Evolutionary conservation across 1,139 yeast species (phyloP), one percentile per base, ranked within the genome.

Genomic region (Magnusiomyces ingens): DNA sequence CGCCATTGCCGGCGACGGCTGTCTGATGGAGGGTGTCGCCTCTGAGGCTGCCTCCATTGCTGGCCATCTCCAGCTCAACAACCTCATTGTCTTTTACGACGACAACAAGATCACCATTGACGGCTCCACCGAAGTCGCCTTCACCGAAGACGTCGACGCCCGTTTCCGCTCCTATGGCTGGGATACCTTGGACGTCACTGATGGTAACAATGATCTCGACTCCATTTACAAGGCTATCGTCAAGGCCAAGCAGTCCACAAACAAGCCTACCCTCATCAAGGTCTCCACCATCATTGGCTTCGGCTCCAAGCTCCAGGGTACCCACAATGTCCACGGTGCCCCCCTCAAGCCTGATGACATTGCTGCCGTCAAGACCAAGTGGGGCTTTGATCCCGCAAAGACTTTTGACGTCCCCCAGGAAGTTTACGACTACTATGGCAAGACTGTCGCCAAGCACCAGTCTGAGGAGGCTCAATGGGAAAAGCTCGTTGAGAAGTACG

Each of bases 1-100:
- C 74, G 72, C 76, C 62, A 84, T 94, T 78, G 75, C 89, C 60
- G 99, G 99, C 75, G 99, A 93, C 67, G 99, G 99, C 64, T 94
- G 99, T 78, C 79, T 93, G 79, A 87, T 85, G 93, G 99, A 93
- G 78, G 99, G 99, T 80, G 90, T 93, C 60, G 81, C 97, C 57
- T 81, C 94, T 58, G 99, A 93, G 78, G 95, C 98, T 53, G 80
- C 81, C 64, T 93, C 99, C 46, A 76, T 91, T 60, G 99, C 99
- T 61, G 99, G 99, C 67, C 99, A 93, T 76, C 79, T 93, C 73
- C 81, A 90, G 77, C 84, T 93, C 72, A 90, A 90, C 72, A 91
- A 91, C 79, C 81, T 93, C 76, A 89, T 93, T 73, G 90, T 94
- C 57, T 84, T 93, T 76, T 94, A 94, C 84, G 99, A 93, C 71